These are phyloP conservation scores for Erythrophleum ivorense DNA, from an alignment of 331 rosid species.

Conservation along the genomic window DNA sequence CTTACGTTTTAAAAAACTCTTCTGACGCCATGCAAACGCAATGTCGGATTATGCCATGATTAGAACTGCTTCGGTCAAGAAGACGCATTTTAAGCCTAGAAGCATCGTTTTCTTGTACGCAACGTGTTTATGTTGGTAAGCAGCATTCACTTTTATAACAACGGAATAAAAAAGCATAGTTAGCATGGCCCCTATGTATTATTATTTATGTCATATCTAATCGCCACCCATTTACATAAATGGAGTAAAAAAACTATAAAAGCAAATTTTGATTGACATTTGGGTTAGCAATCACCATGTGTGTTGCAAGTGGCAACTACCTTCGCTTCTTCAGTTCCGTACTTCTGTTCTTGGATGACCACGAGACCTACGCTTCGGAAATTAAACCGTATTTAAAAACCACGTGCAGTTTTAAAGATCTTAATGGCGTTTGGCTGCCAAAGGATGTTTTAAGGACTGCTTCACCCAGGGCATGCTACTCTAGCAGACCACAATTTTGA, in stretches of 20 bases:
- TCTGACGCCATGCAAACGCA: not conserved
- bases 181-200: not conserved
- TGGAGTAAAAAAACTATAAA: too few species aligned
- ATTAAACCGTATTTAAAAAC: not conserved
- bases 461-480: not conserved
- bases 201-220: not conserved
- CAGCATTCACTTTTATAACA: not conserved
- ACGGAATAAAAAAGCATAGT: not conserved
- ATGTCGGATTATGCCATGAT: not conserved
- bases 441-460: not conserved
- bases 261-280: not conserved
- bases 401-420: not conserved
- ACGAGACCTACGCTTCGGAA: not conserved
- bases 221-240: not conserved
- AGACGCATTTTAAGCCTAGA: not conserved
- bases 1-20: not conserved
- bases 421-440: not conserved
- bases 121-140: not conserved
- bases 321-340: not conserved
- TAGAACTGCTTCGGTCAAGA: not conserved
- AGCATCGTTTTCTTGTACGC: not conserved
- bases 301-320: not conserved
- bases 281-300: conserved; percentile 33
- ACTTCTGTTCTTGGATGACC: not conserved
- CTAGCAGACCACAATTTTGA: not conserved